Evolutionary conservation across 2,329 filamentous ascomycete species (phyloP).

Genomic region (Monosporascus sp.): DNA sequence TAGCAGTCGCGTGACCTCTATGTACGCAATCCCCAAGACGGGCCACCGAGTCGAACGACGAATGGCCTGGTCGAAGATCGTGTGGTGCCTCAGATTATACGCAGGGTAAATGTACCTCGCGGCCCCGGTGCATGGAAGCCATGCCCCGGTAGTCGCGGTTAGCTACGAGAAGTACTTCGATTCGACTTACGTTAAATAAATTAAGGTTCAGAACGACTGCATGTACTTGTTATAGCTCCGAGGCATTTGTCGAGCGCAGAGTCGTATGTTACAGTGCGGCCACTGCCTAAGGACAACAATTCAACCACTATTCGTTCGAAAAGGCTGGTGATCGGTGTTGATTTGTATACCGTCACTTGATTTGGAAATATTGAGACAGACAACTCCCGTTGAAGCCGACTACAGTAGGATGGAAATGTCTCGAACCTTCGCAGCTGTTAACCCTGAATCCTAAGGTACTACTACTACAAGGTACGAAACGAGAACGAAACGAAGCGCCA

Average conservation of each 20-base stretch:
- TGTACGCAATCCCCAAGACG: neutral
- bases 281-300: neutral
- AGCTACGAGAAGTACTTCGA: neutral
- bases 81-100: neutral
- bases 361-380: neutral
- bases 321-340: neutral
- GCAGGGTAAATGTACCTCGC: too few species aligned
- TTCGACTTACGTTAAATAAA: neutral
- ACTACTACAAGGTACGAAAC: neutral
- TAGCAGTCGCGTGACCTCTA: neutral
- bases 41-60: neutral
- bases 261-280: neutral
- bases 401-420: neutral
- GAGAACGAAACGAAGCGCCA: neutral
- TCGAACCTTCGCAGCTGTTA: neutral
- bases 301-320: neutral
- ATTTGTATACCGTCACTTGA: neutral
- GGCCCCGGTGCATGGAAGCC: neutral
- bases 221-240: neutral
- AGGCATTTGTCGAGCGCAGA: neutral
- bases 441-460: too few species aligned
- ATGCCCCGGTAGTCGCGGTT: neutral
- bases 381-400: neutral
- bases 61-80: neutral
- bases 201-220: neutral